Conservation (phyloP, 2,329 filamentous ascomycete genomes). For the Macrophomina phaseolina region DNA sequence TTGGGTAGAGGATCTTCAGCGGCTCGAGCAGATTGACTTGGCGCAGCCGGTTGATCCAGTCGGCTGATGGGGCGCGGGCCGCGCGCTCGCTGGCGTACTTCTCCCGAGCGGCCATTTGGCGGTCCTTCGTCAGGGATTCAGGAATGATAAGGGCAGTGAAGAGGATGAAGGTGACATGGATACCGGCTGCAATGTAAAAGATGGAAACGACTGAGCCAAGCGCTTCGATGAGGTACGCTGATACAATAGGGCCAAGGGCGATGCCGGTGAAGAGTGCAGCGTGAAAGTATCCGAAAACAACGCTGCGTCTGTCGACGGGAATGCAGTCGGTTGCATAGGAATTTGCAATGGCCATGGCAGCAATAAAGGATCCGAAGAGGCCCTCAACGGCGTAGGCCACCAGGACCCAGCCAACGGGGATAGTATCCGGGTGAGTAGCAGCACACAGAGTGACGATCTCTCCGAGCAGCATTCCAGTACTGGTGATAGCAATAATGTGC, state of each 20-base stretch:
- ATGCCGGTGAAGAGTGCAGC: constrained; percentile 89
- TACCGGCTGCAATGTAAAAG: constrained; percentile 79
- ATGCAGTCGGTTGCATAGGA: constrained; percentile 93
- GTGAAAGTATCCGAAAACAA: constrained; percentile 88
- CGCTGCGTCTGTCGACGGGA: constrained; percentile 75
- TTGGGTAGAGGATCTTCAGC: constrained; percentile 78
- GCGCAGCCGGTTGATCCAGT: constrained; percentile 53
- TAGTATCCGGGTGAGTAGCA: constrained; percentile 72
- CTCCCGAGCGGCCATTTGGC: constrained; percentile 72
- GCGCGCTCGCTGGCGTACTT: constrained; percentile 59
- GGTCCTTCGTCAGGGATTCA: constrained; percentile 79
- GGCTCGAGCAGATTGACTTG: constrained; percentile 73
- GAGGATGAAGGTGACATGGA: constrained; percentile 75
- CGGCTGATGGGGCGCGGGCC: constrained; percentile 42
- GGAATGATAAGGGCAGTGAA: constrained; percentile 76
- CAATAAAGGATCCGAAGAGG: constrained; percentile 84
- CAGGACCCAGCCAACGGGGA: constrained; percentile 81
- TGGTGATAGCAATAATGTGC: constrained; percentile 73
- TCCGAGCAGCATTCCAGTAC: constrained; percentile 72
- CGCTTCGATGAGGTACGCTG: constrained; percentile 77
- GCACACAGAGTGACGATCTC: constrained; percentile 82
- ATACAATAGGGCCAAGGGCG: constrained; percentile 81
- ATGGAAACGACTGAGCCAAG: constrained; percentile 78
- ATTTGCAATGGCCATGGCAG: constrained; percentile 77
- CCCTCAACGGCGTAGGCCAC: constrained; percentile 81